Percentiles rank a stretch among this genome's conserved stretches.
These are phyloP conservation scores for Cyclotella sp. DNA, from an alignment of 108 stramenopile genomes.

Conservation along the genomic window DNA sequence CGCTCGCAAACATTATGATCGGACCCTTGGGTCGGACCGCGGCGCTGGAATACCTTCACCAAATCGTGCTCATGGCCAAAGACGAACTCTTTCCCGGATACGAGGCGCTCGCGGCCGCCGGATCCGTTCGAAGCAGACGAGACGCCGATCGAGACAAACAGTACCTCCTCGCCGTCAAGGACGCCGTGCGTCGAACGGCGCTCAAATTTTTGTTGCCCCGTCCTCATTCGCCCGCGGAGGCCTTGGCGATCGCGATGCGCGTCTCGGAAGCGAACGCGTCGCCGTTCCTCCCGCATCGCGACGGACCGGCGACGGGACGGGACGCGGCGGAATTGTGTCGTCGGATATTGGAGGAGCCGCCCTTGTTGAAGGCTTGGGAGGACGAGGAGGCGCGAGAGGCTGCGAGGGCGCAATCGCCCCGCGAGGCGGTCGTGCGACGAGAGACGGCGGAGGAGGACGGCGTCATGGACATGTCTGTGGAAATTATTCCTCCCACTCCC, in stretches of 20 bases:
- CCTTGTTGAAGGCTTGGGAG: conserved; percentile 20
- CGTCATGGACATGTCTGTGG: conserved; percentile 12
- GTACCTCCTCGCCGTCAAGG: conserved; percentile 39
- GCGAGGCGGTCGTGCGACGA: not conserved
- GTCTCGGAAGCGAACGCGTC: conserved; percentile 34
- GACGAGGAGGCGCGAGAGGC: not conserved
- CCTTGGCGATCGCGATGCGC: conserved; percentile 31
- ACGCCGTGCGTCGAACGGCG: conserved; percentile 41
- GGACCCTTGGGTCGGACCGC: conserved; percentile 28
- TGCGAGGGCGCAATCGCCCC: too few relatives aligned
- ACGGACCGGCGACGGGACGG: not conserved
- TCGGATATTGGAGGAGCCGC: conserved; percentile 22
- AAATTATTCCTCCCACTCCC: conserved; percentile 8
- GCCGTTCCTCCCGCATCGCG: conserved; percentile 19
- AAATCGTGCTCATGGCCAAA: conserved; percentile 27
- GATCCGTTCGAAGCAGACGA: not conserved
- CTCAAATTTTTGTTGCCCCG: conserved; percentile 47
- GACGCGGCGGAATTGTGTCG: conserved; percentile 19
- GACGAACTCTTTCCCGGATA: conserved; percentile 15
- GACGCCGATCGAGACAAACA: conserved; percentile 11
- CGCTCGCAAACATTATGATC: conserved; percentile 30
- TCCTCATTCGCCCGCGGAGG: conserved; percentile 36
- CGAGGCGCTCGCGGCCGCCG: not conserved
- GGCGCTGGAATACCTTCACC: conserved; percentile 41
- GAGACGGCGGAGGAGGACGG: conserved; percentile 2